A percentile compares a stretch with the other conserved stretches of the same genome.
Evolutionary conservation across 257 asterid genomes (phyloP).

Genomic region (Petunia secreta): DNA sequence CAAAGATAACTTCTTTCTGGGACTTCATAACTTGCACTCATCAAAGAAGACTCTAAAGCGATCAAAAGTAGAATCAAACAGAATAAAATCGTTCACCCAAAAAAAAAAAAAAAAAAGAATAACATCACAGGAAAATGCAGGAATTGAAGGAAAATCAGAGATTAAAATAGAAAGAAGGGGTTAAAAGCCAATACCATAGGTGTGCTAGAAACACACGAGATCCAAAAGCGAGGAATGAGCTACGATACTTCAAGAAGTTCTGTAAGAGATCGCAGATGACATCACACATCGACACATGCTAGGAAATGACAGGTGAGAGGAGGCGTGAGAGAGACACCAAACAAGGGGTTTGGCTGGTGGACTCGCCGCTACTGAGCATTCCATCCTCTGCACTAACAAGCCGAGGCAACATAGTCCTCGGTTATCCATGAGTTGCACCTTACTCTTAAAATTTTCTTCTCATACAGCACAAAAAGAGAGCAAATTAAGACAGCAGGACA

Average conservation of each 20-base stretch:
- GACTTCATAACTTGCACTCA: background rate
- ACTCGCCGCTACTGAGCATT: background rate
- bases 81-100: background rate
- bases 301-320: background rate
- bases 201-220: background rate
- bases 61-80: background rate
- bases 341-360: background rate
- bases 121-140: background rate
- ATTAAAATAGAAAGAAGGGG: background rate
- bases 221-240: background rate
- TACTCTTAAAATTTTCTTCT: background rate
- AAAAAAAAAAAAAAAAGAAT: no score
- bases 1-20: background rate
- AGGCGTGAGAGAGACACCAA: background rate
- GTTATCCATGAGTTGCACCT: background rate
- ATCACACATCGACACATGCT: background rate
- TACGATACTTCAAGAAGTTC: background rate
- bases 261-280: background rate
- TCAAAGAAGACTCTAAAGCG: background rate
- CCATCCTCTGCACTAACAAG: background rate
- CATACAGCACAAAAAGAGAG: background rate
- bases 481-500: background rate
- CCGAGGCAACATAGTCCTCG: background rate
- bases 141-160: background rate
- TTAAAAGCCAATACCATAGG: background rate